Evolutionary conservation across 495 filamentous ascomycete species (phyloP).

Genomic region (Alectoria sarmentosa): DNA sequence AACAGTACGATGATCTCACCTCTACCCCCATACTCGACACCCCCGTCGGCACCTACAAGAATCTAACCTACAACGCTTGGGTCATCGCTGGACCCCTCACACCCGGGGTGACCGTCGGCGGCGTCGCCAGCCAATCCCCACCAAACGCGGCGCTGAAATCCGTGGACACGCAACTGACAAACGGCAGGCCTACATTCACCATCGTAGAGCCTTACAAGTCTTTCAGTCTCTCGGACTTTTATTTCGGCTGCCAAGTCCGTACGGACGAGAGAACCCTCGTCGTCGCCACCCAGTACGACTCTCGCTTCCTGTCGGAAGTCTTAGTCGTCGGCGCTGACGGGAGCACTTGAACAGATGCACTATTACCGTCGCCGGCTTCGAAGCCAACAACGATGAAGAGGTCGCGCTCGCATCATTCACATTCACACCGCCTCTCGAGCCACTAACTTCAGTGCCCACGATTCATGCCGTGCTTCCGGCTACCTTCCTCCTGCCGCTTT

Average conservation of each 20-base stretch:
- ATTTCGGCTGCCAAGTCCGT: background rate
- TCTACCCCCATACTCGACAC: background rate
- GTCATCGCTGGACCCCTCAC: background rate
- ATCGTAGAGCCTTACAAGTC: background rate
- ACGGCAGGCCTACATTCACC: background rate
- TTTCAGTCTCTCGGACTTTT: background rate
- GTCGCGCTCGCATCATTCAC: constrained; percentile 1
- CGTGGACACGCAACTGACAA: background rate
- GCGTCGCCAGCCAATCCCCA: background rate
- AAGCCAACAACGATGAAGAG: background rate
- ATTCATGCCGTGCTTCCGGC: constrained; percentile 8
- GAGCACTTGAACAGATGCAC: background rate
- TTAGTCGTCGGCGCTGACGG: background rate
- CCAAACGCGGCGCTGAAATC: background rate
- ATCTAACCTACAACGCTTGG: background rate
- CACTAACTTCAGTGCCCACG: constrained; percentile 9
- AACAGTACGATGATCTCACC: background rate
- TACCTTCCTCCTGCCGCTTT: constrained; percentile 1
- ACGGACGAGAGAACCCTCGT: background rate
- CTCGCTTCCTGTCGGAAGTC: background rate
- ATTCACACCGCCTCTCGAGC: constrained; percentile 6
- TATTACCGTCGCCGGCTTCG: constrained; percentile 8
- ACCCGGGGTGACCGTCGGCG: background rate
- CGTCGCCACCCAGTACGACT: background rate
- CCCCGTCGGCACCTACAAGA: background rate